Percentiles rank a stretch among this genome's conserved stretches.
Conservation (phyloP, 2,329 filamentous ascomycete species). For the Trichocomaceae sp. region DNA sequence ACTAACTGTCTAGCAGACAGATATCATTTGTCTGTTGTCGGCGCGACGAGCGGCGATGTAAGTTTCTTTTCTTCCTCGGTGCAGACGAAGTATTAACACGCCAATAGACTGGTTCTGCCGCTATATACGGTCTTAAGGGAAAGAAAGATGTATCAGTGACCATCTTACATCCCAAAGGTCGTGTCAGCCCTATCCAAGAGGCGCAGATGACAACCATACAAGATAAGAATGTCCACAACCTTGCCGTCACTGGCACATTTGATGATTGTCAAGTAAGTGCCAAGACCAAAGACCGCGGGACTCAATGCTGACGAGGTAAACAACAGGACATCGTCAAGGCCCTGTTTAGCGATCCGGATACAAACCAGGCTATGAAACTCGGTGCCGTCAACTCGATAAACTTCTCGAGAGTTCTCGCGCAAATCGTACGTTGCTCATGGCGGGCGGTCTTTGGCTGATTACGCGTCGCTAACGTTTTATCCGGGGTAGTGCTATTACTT, state of each 20-base stretch:
- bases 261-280: constrained; percentile 97
- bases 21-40: constrained; percentile 79
- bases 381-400: constrained; percentile 97
- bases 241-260: constrained; percentile 84
- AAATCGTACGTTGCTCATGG: constrained; percentile 53
- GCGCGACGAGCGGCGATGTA: constrained; percentile 68
- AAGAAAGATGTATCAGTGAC: constrained; percentile 97
- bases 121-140: constrained; percentile 87
- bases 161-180: constrained; percentile 87
- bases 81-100: not conserved
- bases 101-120: constrained; percentile 71
- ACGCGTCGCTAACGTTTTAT: not conserved
- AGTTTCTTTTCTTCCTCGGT: not conserved
- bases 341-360: constrained; percentile 76
- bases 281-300: constrained; percentile 80
- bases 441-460: too few relatives aligned
- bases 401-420: constrained; percentile 79
- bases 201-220: constrained; percentile 94
- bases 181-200: constrained; percentile 86
- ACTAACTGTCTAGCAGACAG: constrained; percentile 40
- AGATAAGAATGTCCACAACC: constrained; percentile 86
- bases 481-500: constrained; percentile 68
- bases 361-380: constrained; percentile 75
- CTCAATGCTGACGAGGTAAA: constrained; percentile 71
- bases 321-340: constrained; percentile 82